Base-by-base conservation (phyloP, 208 protist genomes). In the Crithidia mellificae region DNA sequence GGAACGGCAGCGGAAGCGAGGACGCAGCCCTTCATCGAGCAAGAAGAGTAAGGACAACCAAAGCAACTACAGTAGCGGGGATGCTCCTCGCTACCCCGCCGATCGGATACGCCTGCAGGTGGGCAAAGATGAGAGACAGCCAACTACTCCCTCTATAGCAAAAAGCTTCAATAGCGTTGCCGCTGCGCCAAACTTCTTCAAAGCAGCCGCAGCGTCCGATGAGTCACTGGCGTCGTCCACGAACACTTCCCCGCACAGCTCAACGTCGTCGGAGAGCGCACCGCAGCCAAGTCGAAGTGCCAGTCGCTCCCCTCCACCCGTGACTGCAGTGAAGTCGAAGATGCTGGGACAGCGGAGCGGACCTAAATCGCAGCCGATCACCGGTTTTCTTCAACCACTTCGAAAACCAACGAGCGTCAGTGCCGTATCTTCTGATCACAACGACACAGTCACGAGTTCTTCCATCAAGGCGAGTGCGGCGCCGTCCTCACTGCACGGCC, bases 321-420 rank as follows among this genome's bases (percentile, higher is more conserved):
- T 68, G 39, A 59, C 63, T 5, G 20, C 25, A 15, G 36, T 12
- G 4, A 34, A 34, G 14, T n/a, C 46, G 44, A 24, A 39, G 0
- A 27, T 27, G 2, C 14, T 30, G 1, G 27, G 38, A 12, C 27
- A 20, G n/a, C 54, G 61, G 8, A 44, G 58, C 0, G 47, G 43
- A 7, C 54, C 68, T 7, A 50, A 36, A 25, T 61, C 43, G 54
- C 7, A n/a, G 24, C 69, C 69, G 9, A 36, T 75, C 32, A 75
- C 69, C 12, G 69, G 62, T 3, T 29, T 54, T 2, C 62, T 75
- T 38, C 38, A 27, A 15, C 38, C 53, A 6, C 46, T 46, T 15
- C 11, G n/a, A 27, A 51, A 51, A 14, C 22, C 46, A 51, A 47
- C 4, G n/a, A n/a, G n/a, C n/a, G n/a, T n/a, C n/a, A n/a, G n/a